Conservation (phyloP, 257 asterid species). For the Solanum raphanifolium region DNA sequence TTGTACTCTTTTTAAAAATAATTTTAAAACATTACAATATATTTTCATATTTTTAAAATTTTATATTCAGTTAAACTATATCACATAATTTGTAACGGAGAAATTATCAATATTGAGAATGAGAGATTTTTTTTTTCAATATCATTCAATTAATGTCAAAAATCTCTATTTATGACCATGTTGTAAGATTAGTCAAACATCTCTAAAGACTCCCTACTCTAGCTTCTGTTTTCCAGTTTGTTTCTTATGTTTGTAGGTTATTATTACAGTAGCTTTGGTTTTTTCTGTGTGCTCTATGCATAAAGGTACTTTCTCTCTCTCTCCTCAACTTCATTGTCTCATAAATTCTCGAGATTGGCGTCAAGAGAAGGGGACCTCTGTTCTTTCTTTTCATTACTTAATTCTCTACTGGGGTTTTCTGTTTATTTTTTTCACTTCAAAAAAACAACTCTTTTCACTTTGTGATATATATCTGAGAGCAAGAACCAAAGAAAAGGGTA, state of each 20-base stretch:
- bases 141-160: neutral
- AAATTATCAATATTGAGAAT: too few relatives aligned
- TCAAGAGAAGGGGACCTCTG: neutral
- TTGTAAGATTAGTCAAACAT: neutral
- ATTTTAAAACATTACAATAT: too few relatives aligned
- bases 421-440: neutral
- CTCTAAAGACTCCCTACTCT: neutral
- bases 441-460: neutral
- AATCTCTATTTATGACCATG: neutral
- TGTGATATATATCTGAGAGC: neutral
- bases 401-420: neutral
- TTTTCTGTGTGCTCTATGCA: neutral
- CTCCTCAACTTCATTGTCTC: neutral
- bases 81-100: too few relatives aligned
- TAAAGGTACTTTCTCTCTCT: neutral
- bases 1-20: neutral
- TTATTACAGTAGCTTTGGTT: neutral
- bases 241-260: neutral
- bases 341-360: neutral
- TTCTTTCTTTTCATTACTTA: neutral
- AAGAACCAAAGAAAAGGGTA: neutral
- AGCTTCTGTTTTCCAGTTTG: neutral
- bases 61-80: too few relatives aligned
- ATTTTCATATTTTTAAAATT: neutral
- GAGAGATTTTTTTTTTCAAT: neutral